Base-by-base conservation (phyloP, 2,329 filamentous ascomycete genomes). In the Fusarium vanettenii region DNA sequence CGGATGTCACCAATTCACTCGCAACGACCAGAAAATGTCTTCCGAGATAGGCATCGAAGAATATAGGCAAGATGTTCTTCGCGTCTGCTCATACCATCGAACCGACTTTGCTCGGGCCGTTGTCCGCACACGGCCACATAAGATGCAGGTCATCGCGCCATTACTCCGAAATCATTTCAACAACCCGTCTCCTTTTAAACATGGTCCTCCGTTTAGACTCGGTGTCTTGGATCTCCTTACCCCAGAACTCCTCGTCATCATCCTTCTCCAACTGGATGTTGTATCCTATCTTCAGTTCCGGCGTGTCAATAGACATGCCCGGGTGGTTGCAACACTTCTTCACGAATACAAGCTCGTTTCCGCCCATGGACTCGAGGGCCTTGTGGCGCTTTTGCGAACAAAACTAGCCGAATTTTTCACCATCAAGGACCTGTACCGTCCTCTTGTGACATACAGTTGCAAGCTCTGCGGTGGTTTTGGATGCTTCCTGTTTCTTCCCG, bases 41-140 rank as follows among this genome's bases (percentile, higher is more conserved):
- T 50, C 45, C 4, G 45, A 50, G 22, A 50, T 50, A 50, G 45
- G 25, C 3, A 27, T 50, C 16, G 45, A 50, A 2, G 16, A 50
- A 11, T 3, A 50, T 29, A 16, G 25, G 6, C 25, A 52, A 52
- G 48, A 52, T 3, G 25, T 52, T 8, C 25, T 52, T n/a, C 48
- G 48, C 2, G 22, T 56, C 6, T 74, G 73, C 7, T 60, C 70
- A 5, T 72, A 75, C 33, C 64, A 72, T 8, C 43, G 73, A 0
- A 18, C 11, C 5, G 60, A 59, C 0, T 74, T 56, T 18, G 68
- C 70, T 5, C 63, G 62, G 4, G 66, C 48, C 0, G 6, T 64
- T 0, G n/a, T 62, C 7, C 41, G 59, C n/a, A 63, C 63, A 22
- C 59, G 6, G 2, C 67, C 63, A 7, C 48, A 52, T 52, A 52